Evolutionary conservation across 768 basidiomycete genomes (phyloP).

Genomic region (Boletus edulis): DNA sequence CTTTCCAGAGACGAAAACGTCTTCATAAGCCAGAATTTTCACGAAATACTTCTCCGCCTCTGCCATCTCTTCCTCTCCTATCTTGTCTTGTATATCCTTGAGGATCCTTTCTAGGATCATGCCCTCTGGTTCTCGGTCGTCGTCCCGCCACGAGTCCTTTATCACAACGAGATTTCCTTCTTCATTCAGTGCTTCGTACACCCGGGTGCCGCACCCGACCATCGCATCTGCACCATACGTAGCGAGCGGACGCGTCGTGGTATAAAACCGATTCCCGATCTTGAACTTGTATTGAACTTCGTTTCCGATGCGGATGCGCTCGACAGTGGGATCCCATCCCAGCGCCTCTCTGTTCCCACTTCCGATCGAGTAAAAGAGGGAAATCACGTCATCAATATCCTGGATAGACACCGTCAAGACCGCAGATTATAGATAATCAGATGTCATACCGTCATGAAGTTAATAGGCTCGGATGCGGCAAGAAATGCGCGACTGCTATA

Average conservation of each 20-base stretch:
- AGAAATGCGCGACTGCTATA: conserved; percentile 4
- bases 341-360: not conserved
- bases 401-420: not conserved
- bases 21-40: not conserved
- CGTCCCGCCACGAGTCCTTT: not conserved
- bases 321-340: not conserved
- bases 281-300: not conserved
- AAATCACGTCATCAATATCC: not conserved
- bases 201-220: not conserved
- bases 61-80: not conserved
- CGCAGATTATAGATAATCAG: not conserved
- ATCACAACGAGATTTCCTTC: not conserved
- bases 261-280: not conserved
- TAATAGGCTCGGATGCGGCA: not conserved
- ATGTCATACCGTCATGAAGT: not conserved
- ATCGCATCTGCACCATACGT: not conserved
- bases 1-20: not conserved
- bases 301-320: not conserved
- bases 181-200: not conserved
- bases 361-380: conserved; percentile 5
- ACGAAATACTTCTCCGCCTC: not conserved
- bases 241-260: not conserved
- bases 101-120: not conserved
- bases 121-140: not conserved
- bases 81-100: not conserved